phyloP scores from a whole-genome alignment of 768 basidiomycete genomes.

The Termitomyces sp. region DNA sequence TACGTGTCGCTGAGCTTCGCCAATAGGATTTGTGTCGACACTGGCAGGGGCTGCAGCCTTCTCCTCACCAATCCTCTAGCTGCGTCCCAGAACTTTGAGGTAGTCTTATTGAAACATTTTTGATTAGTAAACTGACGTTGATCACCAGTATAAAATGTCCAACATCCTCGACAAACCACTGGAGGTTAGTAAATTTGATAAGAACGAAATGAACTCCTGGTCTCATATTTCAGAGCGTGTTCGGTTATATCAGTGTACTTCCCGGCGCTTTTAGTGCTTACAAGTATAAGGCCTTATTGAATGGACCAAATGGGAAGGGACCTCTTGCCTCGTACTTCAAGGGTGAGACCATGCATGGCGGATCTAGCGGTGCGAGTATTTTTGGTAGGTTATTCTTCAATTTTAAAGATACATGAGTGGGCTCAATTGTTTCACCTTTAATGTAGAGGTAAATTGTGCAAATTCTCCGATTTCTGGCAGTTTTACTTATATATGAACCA shows the following conservation, averaged over 20 bases:
- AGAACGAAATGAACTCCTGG: neutral
- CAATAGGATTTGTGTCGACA: constrained; percentile 74
- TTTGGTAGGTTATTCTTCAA: constrained; percentile 36
- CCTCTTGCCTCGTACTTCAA: constrained; percentile 92
- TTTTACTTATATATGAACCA: constrained; percentile 19
- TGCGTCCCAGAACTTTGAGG: constrained; percentile 95
- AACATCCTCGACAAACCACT: constrained; percentile 95
- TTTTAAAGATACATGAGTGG: neutral
- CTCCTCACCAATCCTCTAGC: constrained; percentile 72
- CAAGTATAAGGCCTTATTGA: constrained; percentile 80
- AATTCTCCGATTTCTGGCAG: neutral
- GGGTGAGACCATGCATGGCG: constrained; percentile 82
- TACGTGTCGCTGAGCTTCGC: neutral
- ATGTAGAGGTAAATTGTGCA: constrained; percentile 10
- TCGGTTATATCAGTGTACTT: constrained; percentile 82
- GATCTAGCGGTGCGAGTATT: constrained; percentile 54
- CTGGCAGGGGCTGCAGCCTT: constrained; percentile 65
- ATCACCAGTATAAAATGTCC: constrained; percentile 81
- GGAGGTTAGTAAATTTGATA: constrained; percentile 48
- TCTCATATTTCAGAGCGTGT: constrained; percentile 50
- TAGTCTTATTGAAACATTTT: constrained; percentile 14
- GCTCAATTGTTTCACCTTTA: neutral
- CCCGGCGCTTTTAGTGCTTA: constrained; percentile 93
- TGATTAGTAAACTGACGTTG: neutral
- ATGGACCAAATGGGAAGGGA: constrained; percentile 83